Evolutionary conservation across 1,139 yeast genomes (phyloP).

Genomic region (Maudiozyma humilis): DNA sequence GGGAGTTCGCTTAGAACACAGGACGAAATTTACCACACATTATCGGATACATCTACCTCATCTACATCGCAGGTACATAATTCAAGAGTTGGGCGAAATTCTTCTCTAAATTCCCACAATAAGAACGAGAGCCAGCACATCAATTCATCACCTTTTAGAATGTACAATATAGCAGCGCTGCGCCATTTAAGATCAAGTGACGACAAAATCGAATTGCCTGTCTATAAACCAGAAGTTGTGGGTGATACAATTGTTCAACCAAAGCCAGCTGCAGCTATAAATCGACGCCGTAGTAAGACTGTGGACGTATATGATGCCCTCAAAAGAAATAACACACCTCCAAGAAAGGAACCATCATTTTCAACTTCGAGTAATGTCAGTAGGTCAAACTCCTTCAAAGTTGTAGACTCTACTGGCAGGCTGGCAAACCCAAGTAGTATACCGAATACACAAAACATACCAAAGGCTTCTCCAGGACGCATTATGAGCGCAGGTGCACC

Average conservation of each 20-base stretch:
- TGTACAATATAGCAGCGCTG: constrained; percentile 1
- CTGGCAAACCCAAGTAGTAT: background rate
- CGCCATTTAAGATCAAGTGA: constrained; percentile 2
- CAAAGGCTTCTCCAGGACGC: background rate
- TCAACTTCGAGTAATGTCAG: background rate
- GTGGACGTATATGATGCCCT: constrained; percentile 23
- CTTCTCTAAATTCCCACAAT: background rate
- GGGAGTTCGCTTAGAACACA: background rate
- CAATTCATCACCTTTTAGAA: background rate
- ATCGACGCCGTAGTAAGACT: constrained; percentile 28
- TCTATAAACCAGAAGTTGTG: background rate
- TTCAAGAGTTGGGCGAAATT: background rate
- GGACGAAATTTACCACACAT: constrained; percentile 3
- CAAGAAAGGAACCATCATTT: background rate
- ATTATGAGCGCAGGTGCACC: background rate
- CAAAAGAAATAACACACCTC: constrained; percentile 2
- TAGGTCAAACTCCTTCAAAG: constrained; percentile 3
- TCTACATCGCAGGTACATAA: constrained; percentile 4
- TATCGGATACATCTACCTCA: constrained; percentile 5
- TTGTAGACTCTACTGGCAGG: background rate
- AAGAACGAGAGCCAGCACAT: background rate
- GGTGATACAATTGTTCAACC: background rate
- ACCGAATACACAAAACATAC: background rate
- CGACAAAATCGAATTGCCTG: constrained; percentile 4
- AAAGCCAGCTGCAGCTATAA: constrained; percentile 5